Conservation (phyloP, 495 filamentous ascomycete genomes). For the Paragyromitra xinjiangensis region DNA sequence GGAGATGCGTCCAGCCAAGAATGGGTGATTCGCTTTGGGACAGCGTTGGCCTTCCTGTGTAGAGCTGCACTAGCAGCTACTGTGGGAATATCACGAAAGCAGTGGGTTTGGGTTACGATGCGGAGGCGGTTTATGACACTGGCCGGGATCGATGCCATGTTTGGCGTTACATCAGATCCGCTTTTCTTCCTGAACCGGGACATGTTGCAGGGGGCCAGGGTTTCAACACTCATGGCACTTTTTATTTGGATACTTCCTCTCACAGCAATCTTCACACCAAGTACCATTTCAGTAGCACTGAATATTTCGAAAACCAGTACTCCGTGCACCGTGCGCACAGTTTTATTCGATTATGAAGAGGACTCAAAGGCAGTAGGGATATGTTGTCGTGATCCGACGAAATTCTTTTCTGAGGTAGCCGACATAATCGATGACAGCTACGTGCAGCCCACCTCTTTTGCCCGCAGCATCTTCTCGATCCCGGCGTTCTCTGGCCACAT, state of each 20-base stretch:
- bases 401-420: not conserved
- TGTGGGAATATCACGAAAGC: constrained; percentile 49
- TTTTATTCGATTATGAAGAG: not conserved
- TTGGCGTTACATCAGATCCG: constrained; percentile 54
- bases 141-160: constrained; percentile 56
- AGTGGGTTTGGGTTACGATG: constrained; percentile 58
- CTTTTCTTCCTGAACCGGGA: constrained; percentile 44
- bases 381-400: not conserved
- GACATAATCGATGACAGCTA: no score
- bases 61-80: constrained; percentile 53
- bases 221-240: constrained; percentile 57
- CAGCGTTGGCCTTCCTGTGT: constrained; percentile 56
- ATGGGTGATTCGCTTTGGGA: constrained; percentile 54
- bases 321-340: not conserved
- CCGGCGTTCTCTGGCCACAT: not conserved
- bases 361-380: not conserved
- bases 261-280: not conserved
- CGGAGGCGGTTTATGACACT: constrained; percentile 55
- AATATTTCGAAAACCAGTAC: not conserved
- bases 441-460: not conserved
- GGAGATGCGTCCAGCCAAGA: constrained; percentile 39
- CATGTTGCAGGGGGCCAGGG: constrained; percentile 50
- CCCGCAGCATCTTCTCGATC: not conserved
- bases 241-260: constrained; percentile 47
- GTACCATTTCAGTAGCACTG: not conserved